phyloP scores from a whole-genome alignment of 2,329 filamentous ascomycete genomes.

The Fusarium nanum region DNA sequence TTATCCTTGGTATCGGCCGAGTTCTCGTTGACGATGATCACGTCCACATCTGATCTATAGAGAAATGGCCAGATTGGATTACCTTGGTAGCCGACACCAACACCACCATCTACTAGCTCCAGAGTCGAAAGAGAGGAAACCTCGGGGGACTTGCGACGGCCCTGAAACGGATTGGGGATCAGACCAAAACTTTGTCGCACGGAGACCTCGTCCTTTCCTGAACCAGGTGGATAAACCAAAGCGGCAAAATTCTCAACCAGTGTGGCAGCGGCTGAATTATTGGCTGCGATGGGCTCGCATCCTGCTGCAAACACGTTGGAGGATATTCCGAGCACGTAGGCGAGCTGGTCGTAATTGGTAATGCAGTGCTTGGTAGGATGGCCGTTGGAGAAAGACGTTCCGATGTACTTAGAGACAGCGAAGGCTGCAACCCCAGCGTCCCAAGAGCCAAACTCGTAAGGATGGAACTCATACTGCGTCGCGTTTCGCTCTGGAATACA shows the following conservation, averaged over 20 bases:
- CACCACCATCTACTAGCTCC: conserved; percentile 8
- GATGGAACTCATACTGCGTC: conserved; percentile 12
- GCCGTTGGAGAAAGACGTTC: not conserved
- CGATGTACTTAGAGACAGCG: conserved; percentile 3
- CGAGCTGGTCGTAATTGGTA: conserved; percentile 16
- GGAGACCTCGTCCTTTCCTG: not conserved
- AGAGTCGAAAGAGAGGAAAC: conserved; percentile 2
- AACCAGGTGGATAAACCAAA: not conserved
- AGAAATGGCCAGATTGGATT: conserved; percentile 16
- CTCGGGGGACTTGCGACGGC: not conserved
- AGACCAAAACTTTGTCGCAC: conserved; percentile 1
- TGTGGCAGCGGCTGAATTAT: not conserved
- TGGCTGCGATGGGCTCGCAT: not conserved
- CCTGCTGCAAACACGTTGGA: conserved; percentile 14
- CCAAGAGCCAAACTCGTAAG: conserved; percentile 13
- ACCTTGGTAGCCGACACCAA: conserved; percentile 1
- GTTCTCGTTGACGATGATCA: conserved; percentile 18
- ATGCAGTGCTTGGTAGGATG: not conserved
- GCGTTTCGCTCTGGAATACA: conserved; percentile 8
- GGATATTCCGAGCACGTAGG: conserved; percentile 9
- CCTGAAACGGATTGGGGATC: conserved; percentile 3
- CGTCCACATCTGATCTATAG: conserved; percentile 1
- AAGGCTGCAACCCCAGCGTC: conserved; percentile 4
- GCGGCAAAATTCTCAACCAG: conserved; percentile 7
- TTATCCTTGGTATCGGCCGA: not conserved